Evolutionary conservation across 202 grass and related monocot species (phyloP), one percentile per base, ranked within the genome.

Genomic region (Panicum virgatum): DNA sequence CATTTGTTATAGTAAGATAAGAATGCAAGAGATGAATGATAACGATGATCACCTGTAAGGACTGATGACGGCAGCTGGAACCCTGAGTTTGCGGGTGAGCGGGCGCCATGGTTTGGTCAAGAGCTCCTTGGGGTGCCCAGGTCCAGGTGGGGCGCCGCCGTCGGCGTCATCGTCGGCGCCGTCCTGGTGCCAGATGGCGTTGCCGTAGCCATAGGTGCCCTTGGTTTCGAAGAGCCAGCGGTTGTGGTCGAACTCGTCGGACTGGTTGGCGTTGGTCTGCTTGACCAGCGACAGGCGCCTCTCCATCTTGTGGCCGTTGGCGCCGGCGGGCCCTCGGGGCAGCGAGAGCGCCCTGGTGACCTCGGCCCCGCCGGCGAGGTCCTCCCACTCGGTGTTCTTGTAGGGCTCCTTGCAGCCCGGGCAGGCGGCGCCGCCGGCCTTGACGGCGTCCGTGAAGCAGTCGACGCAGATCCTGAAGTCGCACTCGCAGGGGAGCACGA

Each of bases 141-240:
- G 50, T 25, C 34, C 72, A 76, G 16, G 51, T 12, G 86, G 86
- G 1, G 88, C 75, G 29, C 66, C 84, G 19, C 58, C 58, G 12
- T 67, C 83, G 9, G 36, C 56, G 39, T 93, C 88, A 20, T 81
- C 90, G 4, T 90, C 90, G 1, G 34, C 72, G 46, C 72, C 89
- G 26, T 98, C 96, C 39, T 96, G 92, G 0, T 92, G 85, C 96
- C 96, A 99, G 45, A 99, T 99, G 27, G 93, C 96, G 36, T 93
- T 99, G 70, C 96, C 96, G 30, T 99, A 99, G 32, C 96, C 96
- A 26, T 99, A 99, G 2, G 96, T 99, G 14, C 92, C 96, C 88
- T 99, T 99, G 69, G 96, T 99, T 91, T 99, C 93, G 66, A 96
- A 99, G 51, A 99, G 93, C 96, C 96, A 99, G 25, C 87, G 87